Base-by-base conservation (phyloP, 2,329 filamentous ascomycete species). In the Phialophora chinensis region DNA sequence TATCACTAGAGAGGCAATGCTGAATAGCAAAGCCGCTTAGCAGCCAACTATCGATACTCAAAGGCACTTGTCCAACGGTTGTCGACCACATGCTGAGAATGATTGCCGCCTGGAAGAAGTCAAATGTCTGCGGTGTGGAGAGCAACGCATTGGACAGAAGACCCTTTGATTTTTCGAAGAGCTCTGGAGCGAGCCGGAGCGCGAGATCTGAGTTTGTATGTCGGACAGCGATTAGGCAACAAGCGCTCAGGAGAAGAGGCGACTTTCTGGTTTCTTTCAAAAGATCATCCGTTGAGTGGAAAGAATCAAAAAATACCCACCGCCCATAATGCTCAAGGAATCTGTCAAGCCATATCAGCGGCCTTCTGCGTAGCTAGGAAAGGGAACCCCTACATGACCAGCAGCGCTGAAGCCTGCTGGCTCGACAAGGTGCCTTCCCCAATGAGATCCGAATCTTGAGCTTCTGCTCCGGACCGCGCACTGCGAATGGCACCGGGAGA, bases 71-170 rank as follows among this genome's bases (percentile, higher is more conserved):
- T 1, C 79, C 79, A 29, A 82, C 79, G 1, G 80, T 82, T 0
- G 80, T 83, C 4, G 80, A 82, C 80, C 80, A 82, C 72, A 82
- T 71, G 59, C 77, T 78, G 4, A 82, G 72, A n/a, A 82, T 74
- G 0, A 82, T 68, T 7, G 75, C 73, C 7, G 80, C 77, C 69
- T 82, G 80, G 52, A 82, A 81, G 68, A 82, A 82, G 27, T 79
- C 78, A 11, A 80, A 72, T 2, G 77, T 67, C 56, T 82, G 80
- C 4, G 80, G 79, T 3, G 77, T 74, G 2, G 71, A 69, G 4
- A 82, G 74, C 35, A 82, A 70, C 0, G 74, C 72, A 3, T 66
- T 66, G 1, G 75, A 75, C 0, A 78, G 62, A 7, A 76, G 67
- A 8, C 67, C 35, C 56, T 74, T 76, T 4, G 76, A 79, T 58